phyloP scores from a whole-genome alignment of 495 filamentous ascomycete genomes.

The Xylaria flabelliformis region DNA sequence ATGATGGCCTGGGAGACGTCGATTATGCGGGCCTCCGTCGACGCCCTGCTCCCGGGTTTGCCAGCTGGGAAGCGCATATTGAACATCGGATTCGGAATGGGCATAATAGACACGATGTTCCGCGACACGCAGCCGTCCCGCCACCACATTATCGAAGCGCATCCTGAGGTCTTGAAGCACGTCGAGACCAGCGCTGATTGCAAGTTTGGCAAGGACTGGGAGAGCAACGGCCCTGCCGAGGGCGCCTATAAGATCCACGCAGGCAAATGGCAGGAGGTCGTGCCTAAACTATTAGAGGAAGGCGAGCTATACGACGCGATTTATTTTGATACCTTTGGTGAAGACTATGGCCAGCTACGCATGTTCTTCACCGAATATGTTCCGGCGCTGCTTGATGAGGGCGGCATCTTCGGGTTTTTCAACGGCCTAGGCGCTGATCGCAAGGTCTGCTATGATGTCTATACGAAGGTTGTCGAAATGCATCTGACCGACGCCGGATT shows the following conservation, averaged over 20 bases:
- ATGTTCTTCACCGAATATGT: slow-evolving; percentile 89
- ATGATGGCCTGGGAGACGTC: slow-evolving; percentile 97
- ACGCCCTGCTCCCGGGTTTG: slow-evolving; percentile 46
- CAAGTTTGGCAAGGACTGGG: slow-evolving; percentile 56
- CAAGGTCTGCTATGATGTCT: slow-evolving; percentile 93
- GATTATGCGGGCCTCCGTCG: slow-evolving; percentile 83
- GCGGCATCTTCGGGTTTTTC: slow-evolving; percentile 89
- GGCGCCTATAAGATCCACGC: slow-evolving; percentile 54
- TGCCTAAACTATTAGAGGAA: slow-evolving; percentile 71
- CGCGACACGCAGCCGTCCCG: slow-evolving; percentile 66
- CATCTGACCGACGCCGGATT: slow-evolving; percentile 91
- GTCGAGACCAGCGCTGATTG: slow-evolving; percentile 54
- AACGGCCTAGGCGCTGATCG: slow-evolving; percentile 95
- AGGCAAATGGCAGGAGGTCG: slow-evolving; percentile 84
- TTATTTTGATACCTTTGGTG: slow-evolving; percentile 98
- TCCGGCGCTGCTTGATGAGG: slow-evolving; percentile 73
- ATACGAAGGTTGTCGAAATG: slow-evolving; percentile 89
- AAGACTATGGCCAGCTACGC: slow-evolving; percentile 83
- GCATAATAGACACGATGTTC: slow-evolving; percentile 89
- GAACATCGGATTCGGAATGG: slow-evolving; percentile 96
- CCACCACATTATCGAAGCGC: slow-evolving; percentile 93
- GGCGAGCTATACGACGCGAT: slow-evolving; percentile 85
- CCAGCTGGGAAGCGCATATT: slow-evolving; percentile 70
- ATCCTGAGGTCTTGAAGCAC: slow-evolving; percentile 77
- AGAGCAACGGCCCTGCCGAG: slow-evolving; percentile 43